A percentile compares a stretch with the other conserved stretches of the same genome.
phyloP scores from a whole-genome alignment of 306 rosid genomes.

The Cucumis sativus region Cucumber_9930_V3 NC_026659.2:3802501-3803000 shows the following conservation, averaged over 20 bases:
- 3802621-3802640: neutral
- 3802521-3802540: too few species aligned
- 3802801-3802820: conserved; percentile 12
- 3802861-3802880: conserved; percentile 22
- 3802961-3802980: conserved; percentile 87
- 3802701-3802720: neutral
- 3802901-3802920: conserved; percentile 36
- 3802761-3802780: conserved; percentile 5
- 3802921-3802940: conserved; percentile 25
- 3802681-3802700: neutral
- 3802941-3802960: conserved; percentile 26
- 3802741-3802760: neutral
- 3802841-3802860: conserved; percentile 23
- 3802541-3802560: too few species aligned
- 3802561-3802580: too few species aligned
- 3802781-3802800: neutral
- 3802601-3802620: neutral
- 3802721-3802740: neutral
- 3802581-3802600: too few species aligned
- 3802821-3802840: conserved; percentile 64
- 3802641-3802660: neutral
- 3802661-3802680: neutral
- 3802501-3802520: too few species aligned
- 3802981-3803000: conserved; percentile 91
- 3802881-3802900: conserved; percentile 23